Base-by-base conservation (phyloP, 169 alveolate genomes). In the Plasmodium fragile region DNA sequence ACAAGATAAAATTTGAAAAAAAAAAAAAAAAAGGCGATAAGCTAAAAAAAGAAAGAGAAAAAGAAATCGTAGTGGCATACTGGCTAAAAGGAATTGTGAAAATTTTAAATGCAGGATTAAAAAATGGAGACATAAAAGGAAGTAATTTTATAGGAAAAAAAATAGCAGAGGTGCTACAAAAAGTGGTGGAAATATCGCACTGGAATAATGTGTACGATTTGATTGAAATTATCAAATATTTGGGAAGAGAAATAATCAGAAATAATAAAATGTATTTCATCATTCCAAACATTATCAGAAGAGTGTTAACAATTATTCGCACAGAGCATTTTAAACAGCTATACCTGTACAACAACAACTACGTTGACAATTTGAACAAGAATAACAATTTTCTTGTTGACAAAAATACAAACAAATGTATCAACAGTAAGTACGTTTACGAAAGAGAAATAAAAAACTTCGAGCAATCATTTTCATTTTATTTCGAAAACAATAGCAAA, bases 81-180 rank as follows among this genome's bases (percentile, higher is more conserved):
- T 87, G 93, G 93, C 36, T 87, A 87, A 87, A 87, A n/a, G 93
- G 93, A 22, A 87, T 87, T 77, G 81, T 53, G 25, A 69, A 87
- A 18, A 77, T 87, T 39, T 78, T 87, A 87, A 73, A 71, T 22
- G 36, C 65, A 34, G 93, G 93, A 77, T 87, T 87, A 36, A 78
- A 55, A 87, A 87, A 39, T 77, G 93, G 93, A 77, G 80, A 77
- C 69, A 77, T 87, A 28, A 77, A 77, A 59, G 93, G 93, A 30
- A 87, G 93, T 59, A 77, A 87, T 87, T 77, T 78, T 1, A 45
- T 87, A 45, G 93, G 93, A 0, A 87, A 75, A 87, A 87, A 87
- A 55, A 87, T 87, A 49, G 93, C 89, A 4, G 93, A 87, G 30
- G 93, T 87, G 4, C 28, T 87, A 55, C 77, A 87, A 73, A 87